Conservation (phyloP, 2,329 filamentous ascomycete species). For the Harringtonia aguacate region DNA sequence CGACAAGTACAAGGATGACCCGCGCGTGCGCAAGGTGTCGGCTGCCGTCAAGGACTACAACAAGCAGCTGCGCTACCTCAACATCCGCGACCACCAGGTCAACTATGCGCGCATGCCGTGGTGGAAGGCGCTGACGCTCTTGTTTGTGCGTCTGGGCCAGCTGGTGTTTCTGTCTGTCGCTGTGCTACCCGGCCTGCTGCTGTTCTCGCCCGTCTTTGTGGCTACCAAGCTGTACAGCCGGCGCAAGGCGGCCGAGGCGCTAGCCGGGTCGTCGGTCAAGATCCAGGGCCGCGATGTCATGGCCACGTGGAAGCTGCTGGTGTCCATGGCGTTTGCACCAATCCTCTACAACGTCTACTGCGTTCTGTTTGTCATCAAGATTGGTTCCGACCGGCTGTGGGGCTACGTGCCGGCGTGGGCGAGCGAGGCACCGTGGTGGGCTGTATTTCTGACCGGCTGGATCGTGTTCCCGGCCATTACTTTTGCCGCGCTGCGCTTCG, state of each 20-base stretch:
- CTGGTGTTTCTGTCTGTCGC: constrained; percentile 65
- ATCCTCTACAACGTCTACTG: constrained; percentile 77
- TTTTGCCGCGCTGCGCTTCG: constrained; percentile 86
- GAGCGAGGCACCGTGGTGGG: constrained; percentile 50
- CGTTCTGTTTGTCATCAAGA: constrained; percentile 61
- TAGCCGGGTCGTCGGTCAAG: constrained; percentile 81
- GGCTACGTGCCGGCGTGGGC: constrained; percentile 74
- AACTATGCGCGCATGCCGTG: constrained; percentile 80
- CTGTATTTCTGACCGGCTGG: constrained; percentile 57
- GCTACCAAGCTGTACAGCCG: constrained; percentile 73
- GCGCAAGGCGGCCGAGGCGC: constrained; percentile 70
- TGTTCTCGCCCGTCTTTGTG: constrained; percentile 84
- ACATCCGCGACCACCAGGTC: constrained; percentile 88
- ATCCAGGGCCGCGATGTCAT: constrained; percentile 82
- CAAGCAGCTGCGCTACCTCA: constrained; percentile 71
- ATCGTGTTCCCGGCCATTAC: constrained; percentile 79
- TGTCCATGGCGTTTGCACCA: constrained; percentile 75
- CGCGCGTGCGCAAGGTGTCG: constrained; percentile 66
- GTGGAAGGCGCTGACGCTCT: constrained; percentile 60
- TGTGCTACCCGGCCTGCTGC: constrained; percentile 73
- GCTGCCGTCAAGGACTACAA: constrained; percentile 78
- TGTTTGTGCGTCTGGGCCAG: constrained; percentile 73
- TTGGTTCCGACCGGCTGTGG: constrained; percentile 70
- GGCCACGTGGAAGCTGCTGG: constrained; percentile 87
- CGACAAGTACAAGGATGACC: constrained; percentile 83